Evolutionary conservation across 2,329 filamentous ascomycete species (phyloP), one percentile per base, ranked within the genome.

Genomic region (Colletotrichum sp.): DNA sequence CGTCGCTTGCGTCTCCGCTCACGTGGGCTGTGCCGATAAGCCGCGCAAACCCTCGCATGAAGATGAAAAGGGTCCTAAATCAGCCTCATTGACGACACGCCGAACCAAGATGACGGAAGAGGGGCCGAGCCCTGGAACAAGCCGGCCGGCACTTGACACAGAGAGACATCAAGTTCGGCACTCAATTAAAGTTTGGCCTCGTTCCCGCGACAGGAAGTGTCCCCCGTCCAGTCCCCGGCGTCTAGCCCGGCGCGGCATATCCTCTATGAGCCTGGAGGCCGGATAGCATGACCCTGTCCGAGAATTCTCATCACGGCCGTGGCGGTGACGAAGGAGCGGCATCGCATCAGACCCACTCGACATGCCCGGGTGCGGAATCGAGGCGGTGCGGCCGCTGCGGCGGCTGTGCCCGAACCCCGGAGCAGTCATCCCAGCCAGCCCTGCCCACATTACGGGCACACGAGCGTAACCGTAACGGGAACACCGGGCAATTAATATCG

Each of bases 371-470:
- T 49, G 62, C 26, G 69, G 69, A 44, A 64, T 28, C 34, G 24
- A 18, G 63, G 64, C 70, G 30, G 26, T 67, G 64, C 64, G 30
- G 63, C 36, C 64, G 36, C 55, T 59, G 21, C 64, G 44, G 52
- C 36, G 68, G 44, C 24, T 70, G 57, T 44, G 44, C n/a, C 28
- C 44, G 67, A 28, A 21, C 39, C 49, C 39, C 44, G 64, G 62
- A 66, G 12, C 32, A 26, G 44, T 12, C 36, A 62, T 26, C 30
- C 62, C 39, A 16, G 12, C 57, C 26, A 59, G 68, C 26, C 68
- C 60, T 39, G 63, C 59, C 70, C 73, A 68, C 73, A 52, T 73
- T 32, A 49, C 70, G 73, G 64, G 16, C 28, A 59, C 34, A 36
- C 32, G 36, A 32, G 52, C 60, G n/a, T 49, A 21, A 52, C 44